Evolutionary conservation across 2,329 filamentous ascomycete genomes (phyloP).

Genomic region (Aureobasidium uvarum): DNA sequence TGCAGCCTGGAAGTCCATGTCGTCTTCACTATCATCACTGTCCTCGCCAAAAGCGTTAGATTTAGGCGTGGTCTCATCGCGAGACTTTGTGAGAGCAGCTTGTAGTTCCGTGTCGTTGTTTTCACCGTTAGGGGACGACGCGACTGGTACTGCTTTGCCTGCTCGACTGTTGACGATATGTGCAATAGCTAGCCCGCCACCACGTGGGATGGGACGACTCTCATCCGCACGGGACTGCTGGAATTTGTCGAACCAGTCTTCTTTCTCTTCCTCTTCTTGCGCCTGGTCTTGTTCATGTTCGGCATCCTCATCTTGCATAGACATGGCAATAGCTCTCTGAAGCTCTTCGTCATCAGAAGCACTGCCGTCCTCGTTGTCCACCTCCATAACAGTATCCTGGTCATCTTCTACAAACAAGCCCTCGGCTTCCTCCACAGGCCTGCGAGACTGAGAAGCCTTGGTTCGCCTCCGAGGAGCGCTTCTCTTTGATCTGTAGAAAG

Average conservation of each 20-base stretch:
- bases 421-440: slow-evolving; percentile 48
- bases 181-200: slow-evolving; percentile 61
- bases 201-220: slow-evolving; percentile 46
- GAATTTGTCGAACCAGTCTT: slow-evolving; percentile 51
- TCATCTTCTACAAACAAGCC: slow-evolving; percentile 56
- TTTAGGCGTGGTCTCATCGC: slow-evolving; percentile 6
- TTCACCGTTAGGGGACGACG: neutral
- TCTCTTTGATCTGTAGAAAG: slow-evolving; percentile 46
- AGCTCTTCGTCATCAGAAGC: slow-evolving; percentile 71
- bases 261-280: slow-evolving; percentile 46
- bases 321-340: slow-evolving; percentile 78
- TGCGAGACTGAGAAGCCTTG: slow-evolving; percentile 31
- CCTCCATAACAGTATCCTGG: slow-evolving; percentile 31
- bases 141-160: slow-evolving; percentile 55
- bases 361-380: slow-evolving; percentile 44
- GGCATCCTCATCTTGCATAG: slow-evolving; percentile 64
- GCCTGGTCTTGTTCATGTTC: slow-evolving; percentile 34
- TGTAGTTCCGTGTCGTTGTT: neutral
- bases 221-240: slow-evolving; percentile 47
- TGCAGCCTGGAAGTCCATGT: slow-evolving; percentile 72
- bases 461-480: slow-evolving; percentile 29
- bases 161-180: slow-evolving; percentile 72
- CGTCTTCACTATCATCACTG: slow-evolving; percentile 66
- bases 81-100: slow-evolving; percentile 4
- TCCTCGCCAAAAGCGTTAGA: slow-evolving; percentile 39